Evolutionary conservation across 805 yeast species (phyloP).

Genomic region (Kodamaea restingae): DNA sequence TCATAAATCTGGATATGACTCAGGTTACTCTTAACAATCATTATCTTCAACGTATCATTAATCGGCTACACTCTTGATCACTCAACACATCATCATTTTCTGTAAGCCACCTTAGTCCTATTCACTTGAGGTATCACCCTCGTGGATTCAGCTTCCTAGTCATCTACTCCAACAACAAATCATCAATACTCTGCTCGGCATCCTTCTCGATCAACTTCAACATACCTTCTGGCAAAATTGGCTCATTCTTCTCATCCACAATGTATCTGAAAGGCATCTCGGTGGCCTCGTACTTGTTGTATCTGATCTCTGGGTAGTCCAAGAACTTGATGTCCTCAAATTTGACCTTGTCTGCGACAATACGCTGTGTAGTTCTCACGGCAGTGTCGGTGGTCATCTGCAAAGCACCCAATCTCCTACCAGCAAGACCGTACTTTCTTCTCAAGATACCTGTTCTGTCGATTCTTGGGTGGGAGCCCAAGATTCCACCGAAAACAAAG

Average conservation of each 20-base stretch:
- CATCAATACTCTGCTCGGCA: conserved; percentile 78
- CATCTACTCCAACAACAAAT: conserved; percentile 44
- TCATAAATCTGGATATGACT: too few relatives aligned
- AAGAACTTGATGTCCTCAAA: conserved; percentile 79
- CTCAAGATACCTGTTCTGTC: conserved; percentile 92
- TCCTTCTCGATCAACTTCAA: conserved; percentile 78
- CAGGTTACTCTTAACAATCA: too few relatives aligned
- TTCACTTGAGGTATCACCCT: too few relatives aligned
- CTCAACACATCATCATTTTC: too few relatives aligned
- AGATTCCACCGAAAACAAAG: conserved; percentile 93
- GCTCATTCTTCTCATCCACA: conserved; percentile 55
- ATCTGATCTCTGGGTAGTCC: conserved; percentile 92
- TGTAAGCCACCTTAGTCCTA: too few relatives aligned
- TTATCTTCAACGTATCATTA: too few relatives aligned
- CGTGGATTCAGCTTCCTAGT: too few relatives aligned
- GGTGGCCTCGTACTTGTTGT: conserved; percentile 83
- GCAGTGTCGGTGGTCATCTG: conserved; percentile 99
- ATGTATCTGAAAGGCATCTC: conserved; percentile 98
- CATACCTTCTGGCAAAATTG: conserved; percentile 93
- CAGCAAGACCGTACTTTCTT: conserved; percentile 73
- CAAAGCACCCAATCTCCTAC: conserved; percentile 78
- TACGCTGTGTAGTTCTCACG: conserved; percentile 81
- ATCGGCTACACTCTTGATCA: too few relatives aligned
- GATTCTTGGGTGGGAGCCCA: conserved; percentile 90
- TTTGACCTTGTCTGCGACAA: conserved; percentile 51